Conservation (phyloP, 2,329 filamentous ascomycete genomes). For the Penicillium decumbens region DNA sequence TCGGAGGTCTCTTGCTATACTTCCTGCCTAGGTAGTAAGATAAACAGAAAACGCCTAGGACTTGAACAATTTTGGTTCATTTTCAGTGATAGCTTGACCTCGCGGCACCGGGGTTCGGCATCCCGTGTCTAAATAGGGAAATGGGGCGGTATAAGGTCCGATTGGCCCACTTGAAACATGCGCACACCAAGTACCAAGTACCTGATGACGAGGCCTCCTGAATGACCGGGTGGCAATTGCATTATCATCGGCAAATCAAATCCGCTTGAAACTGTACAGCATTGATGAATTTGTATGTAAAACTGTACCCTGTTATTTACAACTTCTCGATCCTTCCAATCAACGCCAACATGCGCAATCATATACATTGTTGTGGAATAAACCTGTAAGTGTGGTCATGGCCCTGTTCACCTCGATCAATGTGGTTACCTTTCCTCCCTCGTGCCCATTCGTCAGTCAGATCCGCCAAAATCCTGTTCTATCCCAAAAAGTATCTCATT, state of each 20-base stretch:
- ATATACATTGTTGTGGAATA: not conserved
- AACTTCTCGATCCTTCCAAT: no score
- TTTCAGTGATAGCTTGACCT: not conserved
- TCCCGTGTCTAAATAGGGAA: not conserved
- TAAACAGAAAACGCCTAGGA: no score
- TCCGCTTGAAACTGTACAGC: not conserved
- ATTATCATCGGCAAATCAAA: not conserved
- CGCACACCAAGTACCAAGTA: not conserved
- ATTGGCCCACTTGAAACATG: not conserved
- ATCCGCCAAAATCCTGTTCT: conserved; percentile 13
- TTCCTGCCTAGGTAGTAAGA: no score
- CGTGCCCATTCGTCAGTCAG: conserved; percentile 10
- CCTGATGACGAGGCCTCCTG: not conserved
- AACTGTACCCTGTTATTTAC: not conserved
- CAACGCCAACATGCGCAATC: not conserved
- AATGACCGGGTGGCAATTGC: not conserved
- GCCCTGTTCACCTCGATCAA: not conserved
- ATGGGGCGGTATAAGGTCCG: not conserved
- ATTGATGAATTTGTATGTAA: not conserved
- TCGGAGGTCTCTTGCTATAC: no score
- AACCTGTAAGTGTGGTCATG: not conserved
- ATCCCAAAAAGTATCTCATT: conserved; percentile 8
- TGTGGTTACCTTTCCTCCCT: not conserved
- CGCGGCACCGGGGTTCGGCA: not conserved
- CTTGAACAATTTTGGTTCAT: no score